Evolutionary conservation across 2,329 filamentous ascomycete genomes (phyloP).

Genomic region (Conoideocrella luteorostrata): DNA sequence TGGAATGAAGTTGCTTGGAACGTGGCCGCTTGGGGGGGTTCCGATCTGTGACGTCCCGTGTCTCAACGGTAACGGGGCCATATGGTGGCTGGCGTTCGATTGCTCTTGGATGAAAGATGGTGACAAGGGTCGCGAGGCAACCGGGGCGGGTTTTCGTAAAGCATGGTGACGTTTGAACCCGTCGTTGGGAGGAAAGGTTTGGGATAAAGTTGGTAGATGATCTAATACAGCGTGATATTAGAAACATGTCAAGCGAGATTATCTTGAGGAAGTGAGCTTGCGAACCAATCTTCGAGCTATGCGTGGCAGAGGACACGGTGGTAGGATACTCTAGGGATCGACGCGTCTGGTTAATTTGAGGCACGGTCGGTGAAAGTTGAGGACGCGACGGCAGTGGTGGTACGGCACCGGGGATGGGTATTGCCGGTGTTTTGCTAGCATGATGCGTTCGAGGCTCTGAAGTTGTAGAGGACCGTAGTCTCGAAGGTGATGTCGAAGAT

Average conservation of each 20-base stretch:
- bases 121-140: not conserved
- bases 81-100: not conserved
- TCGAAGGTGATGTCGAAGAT: slow-evolving; percentile 10
- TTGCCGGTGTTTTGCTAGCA: slow-evolving; percentile 8
- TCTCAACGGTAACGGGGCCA: not conserved
- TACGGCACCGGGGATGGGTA: slow-evolving; percentile 10
- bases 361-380: slow-evolving; percentile 5
- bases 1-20: not conserved
- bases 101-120: not conserved
- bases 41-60: not conserved
- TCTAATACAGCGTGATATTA: too few species aligned
- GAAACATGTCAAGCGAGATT: too few species aligned
- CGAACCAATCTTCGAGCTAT: not conserved
- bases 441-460: slow-evolving; percentile 11
- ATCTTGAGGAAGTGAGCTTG: not conserved
- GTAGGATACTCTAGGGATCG: not conserved
- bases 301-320: not conserved
- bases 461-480: slow-evolving; percentile 10
- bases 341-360: slow-evolving; percentile 2
- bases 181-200: slow-evolving; percentile 16
- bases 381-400: slow-evolving; percentile 12
- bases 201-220: slow-evolving; percentile 13
- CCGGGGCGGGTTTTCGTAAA: not conserved
- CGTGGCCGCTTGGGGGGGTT: not conserved
- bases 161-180: not conserved